Conservation (phyloP, 2,329 filamentous ascomycete species). For the Fusarium sp. region DNA sequence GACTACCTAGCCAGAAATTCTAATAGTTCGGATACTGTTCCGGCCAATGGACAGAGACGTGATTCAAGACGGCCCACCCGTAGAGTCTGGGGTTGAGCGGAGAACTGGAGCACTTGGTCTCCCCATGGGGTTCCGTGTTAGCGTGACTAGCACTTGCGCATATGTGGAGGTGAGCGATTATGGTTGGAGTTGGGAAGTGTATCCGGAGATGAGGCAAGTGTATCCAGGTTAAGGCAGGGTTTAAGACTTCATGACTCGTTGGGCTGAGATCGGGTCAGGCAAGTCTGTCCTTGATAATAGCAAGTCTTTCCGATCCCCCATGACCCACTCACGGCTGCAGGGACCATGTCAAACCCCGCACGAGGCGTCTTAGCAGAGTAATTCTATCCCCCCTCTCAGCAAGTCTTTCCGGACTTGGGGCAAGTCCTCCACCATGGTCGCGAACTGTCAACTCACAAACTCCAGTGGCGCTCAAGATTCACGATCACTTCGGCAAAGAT, state of each 20-base stretch:
- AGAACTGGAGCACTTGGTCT: neutral
- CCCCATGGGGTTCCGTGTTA: constrained; percentile 8
- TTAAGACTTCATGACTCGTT: neutral
- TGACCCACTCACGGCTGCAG: neutral
- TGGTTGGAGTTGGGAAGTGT: neutral
- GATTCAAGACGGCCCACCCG: neutral
- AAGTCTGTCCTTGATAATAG: neutral
- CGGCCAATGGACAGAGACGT: neutral
- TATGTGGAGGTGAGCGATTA: neutral
- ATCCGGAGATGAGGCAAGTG: neutral
- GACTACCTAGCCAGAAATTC: neutral
- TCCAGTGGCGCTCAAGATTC: neutral
- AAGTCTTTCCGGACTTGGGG: constrained; percentile 7
- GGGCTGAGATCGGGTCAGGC: neutral
- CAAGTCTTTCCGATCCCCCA: neutral
- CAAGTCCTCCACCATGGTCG: neutral
- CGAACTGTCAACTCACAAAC: neutral
- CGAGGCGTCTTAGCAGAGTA: neutral
- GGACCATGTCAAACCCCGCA: neutral
- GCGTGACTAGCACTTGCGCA: neutral
- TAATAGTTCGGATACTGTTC: neutral
- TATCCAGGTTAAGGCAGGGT: neutral
- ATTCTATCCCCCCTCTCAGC: neutral
- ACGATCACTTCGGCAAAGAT: neutral
- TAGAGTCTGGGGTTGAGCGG: neutral